Evolutionary conservation across 371 early-diverging fungal genomes (phyloP).

Genomic region (Mucor ambiguus): DNA sequence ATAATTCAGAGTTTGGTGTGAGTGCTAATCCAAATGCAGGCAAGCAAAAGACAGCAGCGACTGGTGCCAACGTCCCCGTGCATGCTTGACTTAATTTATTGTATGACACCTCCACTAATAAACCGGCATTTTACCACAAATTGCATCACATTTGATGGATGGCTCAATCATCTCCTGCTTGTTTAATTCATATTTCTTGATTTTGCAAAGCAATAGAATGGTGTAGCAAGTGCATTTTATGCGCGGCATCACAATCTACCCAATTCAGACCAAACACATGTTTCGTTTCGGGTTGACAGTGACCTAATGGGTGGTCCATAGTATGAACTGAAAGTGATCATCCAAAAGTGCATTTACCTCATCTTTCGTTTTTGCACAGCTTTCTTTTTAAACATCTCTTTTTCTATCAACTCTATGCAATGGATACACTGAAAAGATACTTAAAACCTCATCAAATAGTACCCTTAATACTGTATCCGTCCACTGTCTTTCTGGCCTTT

Average conservation of each 20-base stretch:
- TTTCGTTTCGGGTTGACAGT: not conserved
- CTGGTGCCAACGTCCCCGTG: not conserved
- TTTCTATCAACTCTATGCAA: not conserved
- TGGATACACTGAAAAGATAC: constrained; percentile 16
- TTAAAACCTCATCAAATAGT: constrained; percentile 42
- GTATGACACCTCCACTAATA: not conserved
- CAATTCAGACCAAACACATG: not conserved
- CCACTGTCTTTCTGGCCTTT: constrained; percentile 33
- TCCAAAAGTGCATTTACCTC: not conserved
- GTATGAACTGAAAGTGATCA: not conserved
- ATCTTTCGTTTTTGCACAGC: no score
- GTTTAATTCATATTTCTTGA: no score
- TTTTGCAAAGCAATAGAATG: not conserved
- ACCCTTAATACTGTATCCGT: constrained; percentile 25
- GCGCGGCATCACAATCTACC: not conserved
- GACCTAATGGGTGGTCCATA: not conserved
- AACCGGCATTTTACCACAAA: not conserved
- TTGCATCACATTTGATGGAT: no score
- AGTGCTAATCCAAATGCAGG: not conserved
- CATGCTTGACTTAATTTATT: not conserved
- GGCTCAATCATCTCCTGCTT: no score
- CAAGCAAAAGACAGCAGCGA: not conserved
- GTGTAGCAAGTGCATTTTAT: not conserved
- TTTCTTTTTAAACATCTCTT: not conserved
- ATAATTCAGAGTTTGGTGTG: not conserved